Evolutionary conservation across 805 yeast species (phyloP).

Genomic region (Lachancea nothofagi): DNA sequence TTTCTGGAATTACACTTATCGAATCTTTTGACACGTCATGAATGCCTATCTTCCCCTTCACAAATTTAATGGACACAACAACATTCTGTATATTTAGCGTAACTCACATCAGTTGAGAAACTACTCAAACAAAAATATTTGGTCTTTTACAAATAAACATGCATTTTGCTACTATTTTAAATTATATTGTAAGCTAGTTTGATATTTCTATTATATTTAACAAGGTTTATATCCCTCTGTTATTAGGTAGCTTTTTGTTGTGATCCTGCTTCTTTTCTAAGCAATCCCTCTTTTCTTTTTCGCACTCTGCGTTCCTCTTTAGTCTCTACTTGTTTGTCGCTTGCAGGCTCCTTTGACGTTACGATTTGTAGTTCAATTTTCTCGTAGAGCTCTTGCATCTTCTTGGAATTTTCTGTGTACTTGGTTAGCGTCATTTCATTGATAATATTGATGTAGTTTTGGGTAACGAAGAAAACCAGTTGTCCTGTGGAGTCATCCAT

Average conservation of each 20-base stretch:
- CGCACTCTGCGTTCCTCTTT: conserved; percentile 54
- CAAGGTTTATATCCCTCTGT: not conserved
- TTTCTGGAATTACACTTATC: not conserved
- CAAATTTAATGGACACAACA: conserved; percentile 6
- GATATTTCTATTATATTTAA: conserved; percentile 1
- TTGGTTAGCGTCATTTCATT: conserved; percentile 55
- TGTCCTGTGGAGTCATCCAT: conserved; percentile 31
- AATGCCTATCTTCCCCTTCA: conserved; percentile 2
- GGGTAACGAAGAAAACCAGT: conserved; percentile 43
- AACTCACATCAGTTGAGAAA: not conserved
- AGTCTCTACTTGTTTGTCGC: conserved; percentile 35
- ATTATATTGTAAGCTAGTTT: conserved; percentile 4
- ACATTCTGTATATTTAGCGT: conserved; percentile 10
- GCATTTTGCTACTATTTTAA: conserved; percentile 2
- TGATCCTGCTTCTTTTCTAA: conserved; percentile 16
- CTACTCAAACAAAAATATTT: conserved; percentile 2
- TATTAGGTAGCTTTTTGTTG: not conserved
- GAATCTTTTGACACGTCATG: conserved; percentile 9
- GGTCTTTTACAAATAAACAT: not conserved
- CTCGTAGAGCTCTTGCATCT: conserved; percentile 44
- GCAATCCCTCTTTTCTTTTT: conserved; percentile 44
- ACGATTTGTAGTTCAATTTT: conserved; percentile 37
- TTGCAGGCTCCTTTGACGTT: conserved; percentile 8
- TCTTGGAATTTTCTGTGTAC: conserved; percentile 58
- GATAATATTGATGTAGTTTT: conserved; percentile 45